phyloP scores from a whole-genome alignment of 1,284 basidiomycete species.

The Meira nashicola region DNA sequence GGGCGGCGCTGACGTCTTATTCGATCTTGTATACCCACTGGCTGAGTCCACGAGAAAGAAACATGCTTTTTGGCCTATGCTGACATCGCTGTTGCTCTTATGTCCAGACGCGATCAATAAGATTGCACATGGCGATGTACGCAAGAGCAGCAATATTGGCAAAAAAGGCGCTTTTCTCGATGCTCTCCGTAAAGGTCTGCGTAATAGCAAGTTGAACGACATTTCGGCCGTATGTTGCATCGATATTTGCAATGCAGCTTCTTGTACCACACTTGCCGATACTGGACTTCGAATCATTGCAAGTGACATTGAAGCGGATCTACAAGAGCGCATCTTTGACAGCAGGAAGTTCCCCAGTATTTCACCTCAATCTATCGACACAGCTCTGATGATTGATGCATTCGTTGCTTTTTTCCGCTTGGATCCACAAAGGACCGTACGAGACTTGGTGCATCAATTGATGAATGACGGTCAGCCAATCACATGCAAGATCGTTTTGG shows the following conservation, averaged over 20 bases:
- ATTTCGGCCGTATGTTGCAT: conserved; percentile 69
- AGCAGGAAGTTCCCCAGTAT: conserved; percentile 20
- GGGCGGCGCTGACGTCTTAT: conserved; percentile 50
- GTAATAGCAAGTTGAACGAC: conserved; percentile 57
- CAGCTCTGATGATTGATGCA: conserved; percentile 42
- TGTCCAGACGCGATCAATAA: conserved; percentile 68
- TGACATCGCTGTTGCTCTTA: conserved; percentile 71
- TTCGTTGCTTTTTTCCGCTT: conserved; percentile 46
- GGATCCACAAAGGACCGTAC: conserved; percentile 37
- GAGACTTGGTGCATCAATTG: conserved; percentile 36
- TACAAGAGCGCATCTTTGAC: conserved; percentile 44
- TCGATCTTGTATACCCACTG: conserved; percentile 47
- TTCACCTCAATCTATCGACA: conserved; percentile 35
- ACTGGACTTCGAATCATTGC: conserved; percentile 66
- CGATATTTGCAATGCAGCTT: conserved; percentile 76
- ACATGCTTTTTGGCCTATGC: conserved; percentile 71
- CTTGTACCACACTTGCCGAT: conserved; percentile 60
- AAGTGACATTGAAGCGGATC: conserved; percentile 42
- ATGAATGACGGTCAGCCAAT: conserved; percentile 30
- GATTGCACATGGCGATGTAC: conserved; percentile 53
- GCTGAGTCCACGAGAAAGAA: conserved; percentile 58
- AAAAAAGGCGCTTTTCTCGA: conserved; percentile 57
- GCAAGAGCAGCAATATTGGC: conserved; percentile 24
- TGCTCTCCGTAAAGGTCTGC: conserved; percentile 46
- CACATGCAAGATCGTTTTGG: conserved; percentile 37